Base-by-base conservation (phyloP, 2,329 filamentous ascomycete genomes). In the Camillea tinctor region DNA sequence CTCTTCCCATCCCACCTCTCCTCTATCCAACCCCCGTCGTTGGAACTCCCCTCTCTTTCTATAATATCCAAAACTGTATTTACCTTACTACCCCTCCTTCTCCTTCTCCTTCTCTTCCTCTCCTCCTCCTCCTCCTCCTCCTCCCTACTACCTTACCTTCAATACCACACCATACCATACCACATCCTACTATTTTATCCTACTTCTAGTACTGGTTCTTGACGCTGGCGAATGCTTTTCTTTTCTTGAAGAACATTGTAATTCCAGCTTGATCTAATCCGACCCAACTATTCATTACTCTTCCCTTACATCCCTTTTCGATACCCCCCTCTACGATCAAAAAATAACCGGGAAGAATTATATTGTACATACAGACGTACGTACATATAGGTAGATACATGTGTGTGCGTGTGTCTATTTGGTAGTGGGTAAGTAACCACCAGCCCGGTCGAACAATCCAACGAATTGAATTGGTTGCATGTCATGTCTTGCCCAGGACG, bases 331-430 rank as follows among this genome's bases (percentile, higher is more conserved):
- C 23, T 30, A 44, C 36, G 36, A 44, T 44, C 36, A n/a, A 44
- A 30, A n/a, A 30, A 9, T 9, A 30, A 30, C 26, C 26, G 6
- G 7, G 26, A 30, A 30, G 26, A 30, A 30, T n/a, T n/a, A 30
- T 30, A 7, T 30, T n/a, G 50, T 20, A 54, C 51, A 52, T 55
- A 54, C 51, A 20, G 15, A 54, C 19, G 26, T 64, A 61, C 26
- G 13, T 30, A 30, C 26, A 30, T 30, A 11, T 30, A n/a, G n/a
- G n/a, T n/a, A n/a, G n/a, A 30, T 30, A 30, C 26, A 30, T 30
- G 26, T 30, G 26, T 30, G 26, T 30, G 26, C 13, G 26, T 11
- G 26, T 30, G 26, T 30, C 26, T 30, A 11, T 30, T 11, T 30
- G 26, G 7, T 30, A 30, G 26, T 30, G 26, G 26, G 26, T 30